Conservation (phyloP, 83 land plant genomes). For the Picea abies region DNA sequence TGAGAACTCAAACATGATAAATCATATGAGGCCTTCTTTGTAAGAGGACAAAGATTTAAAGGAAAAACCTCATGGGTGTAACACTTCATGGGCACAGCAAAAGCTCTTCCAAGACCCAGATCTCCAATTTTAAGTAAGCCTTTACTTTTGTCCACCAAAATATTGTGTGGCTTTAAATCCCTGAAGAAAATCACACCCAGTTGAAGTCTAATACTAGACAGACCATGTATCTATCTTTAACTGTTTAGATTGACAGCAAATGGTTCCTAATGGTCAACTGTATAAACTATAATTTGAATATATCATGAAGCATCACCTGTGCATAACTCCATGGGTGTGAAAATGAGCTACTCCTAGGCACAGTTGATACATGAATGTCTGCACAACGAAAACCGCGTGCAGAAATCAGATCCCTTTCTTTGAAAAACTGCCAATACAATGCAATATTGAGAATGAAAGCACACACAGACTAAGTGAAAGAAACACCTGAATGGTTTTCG, state of each 20-base stretch:
- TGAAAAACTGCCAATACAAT: neutral
- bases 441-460: neutral
- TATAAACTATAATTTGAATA: neutral
- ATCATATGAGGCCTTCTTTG: no score
- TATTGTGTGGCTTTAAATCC: constrained; percentile 77
- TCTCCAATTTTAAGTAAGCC: constrained; percentile 90
- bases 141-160: constrained; percentile 81
- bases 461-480: neutral
- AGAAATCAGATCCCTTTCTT: neutral
- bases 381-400: neutral
- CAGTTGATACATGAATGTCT: constrained; percentile 93
- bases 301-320: constrained; percentile 60
- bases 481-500: constrained; percentile 53
- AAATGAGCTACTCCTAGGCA: constrained; percentile 94
- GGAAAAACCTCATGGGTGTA: constrained; percentile 79
- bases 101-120: constrained; percentile 82
- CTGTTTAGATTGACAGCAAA: neutral
- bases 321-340: constrained; percentile 91
- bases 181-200: neutral
- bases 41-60: no score
- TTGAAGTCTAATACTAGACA: neutral
- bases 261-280: neutral
- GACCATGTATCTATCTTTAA: neutral
- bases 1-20: no score
- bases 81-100: constrained; percentile 74